These are phyloP conservation scores for Apodospora peruviana DNA, from an alignment of 495 filamentous ascomycete species.

Conservation along the genomic window DNA sequence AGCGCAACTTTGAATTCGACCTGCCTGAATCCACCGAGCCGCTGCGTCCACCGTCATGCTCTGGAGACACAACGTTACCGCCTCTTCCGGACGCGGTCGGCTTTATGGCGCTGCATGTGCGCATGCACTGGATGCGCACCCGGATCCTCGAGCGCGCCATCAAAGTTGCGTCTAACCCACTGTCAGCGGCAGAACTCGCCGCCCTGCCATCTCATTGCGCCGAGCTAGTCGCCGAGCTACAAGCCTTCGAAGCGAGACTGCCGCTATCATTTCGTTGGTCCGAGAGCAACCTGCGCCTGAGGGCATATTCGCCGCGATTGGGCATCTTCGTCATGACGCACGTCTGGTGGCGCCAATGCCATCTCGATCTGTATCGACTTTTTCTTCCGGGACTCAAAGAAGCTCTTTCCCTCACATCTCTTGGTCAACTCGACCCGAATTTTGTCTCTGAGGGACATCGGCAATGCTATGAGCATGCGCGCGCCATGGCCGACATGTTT, in stretches of 20 bases:
- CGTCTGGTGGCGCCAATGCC: conserved; percentile 45
- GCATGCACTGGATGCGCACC: conserved; percentile 42
- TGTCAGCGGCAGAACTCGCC: conserved; percentile 28
- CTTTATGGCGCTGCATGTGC: conserved; percentile 41
- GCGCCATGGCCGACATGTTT: conserved; percentile 44
- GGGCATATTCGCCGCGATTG: conserved; percentile 41
- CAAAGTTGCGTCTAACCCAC: conserved; percentile 21
- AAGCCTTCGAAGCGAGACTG: conserved; percentile 38
- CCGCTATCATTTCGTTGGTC: conserved; percentile 42
- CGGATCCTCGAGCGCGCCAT: conserved; percentile 38
- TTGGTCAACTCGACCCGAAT: conserved; percentile 33
- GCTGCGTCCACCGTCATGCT: conserved; percentile 29
- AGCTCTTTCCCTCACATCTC: conserved; percentile 27
- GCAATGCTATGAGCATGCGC: conserved; percentile 42
- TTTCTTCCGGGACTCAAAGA: conserved; percentile 40
- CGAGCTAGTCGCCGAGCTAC: conserved; percentile 35
- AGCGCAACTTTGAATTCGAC: conserved; percentile 49
- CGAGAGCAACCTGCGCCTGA: conserved; percentile 42
- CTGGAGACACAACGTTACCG: conserved; percentile 11
- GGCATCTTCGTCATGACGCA: conserved; percentile 48
- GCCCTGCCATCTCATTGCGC: conserved; percentile 35
- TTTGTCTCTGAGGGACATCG: conserved; percentile 33
- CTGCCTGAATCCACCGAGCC: conserved; percentile 42
- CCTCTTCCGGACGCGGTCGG: conserved; percentile 43
- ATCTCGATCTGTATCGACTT: conserved; percentile 44